Evolutionary conservation across 2,329 filamentous ascomycete genomes (phyloP).

Genomic region (Trichoderma guizhouense): DNA sequence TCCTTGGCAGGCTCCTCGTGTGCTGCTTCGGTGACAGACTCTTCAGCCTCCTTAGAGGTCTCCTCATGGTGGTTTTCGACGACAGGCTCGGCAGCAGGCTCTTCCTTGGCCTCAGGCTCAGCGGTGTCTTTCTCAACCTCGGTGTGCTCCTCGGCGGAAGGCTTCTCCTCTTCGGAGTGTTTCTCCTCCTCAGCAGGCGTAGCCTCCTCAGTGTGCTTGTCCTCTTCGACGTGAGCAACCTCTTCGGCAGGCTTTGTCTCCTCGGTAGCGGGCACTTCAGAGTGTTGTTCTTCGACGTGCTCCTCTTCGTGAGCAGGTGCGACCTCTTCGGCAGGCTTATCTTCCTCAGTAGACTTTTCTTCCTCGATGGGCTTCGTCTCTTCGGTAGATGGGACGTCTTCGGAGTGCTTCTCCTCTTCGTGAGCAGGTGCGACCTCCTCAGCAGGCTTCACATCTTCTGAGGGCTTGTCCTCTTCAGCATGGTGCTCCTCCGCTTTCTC

Average conservation of each 20-base stretch:
- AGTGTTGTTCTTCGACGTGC: not conserved
- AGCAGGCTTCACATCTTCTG: not conserved
- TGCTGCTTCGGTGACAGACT: not conserved
- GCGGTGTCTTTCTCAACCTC: not conserved
- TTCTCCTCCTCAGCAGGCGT: not conserved
- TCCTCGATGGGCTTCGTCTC: not conserved
- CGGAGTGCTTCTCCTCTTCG: constrained; percentile 3
- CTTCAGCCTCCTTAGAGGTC: constrained; percentile 15
- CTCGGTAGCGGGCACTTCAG: not conserved
- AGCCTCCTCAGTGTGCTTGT: not conserved
- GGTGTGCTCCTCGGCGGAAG: not conserved
- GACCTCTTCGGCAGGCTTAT: not conserved
- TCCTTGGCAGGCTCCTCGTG: constrained; percentile 2
- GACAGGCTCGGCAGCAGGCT: constrained; percentile 7
- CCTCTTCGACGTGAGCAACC: not conserved
- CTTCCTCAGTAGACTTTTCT: not conserved
- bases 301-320: not conserved
- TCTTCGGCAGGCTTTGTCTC: not conserved
- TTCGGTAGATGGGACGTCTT: not conserved
- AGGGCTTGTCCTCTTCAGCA: not conserved
- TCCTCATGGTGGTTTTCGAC: not conserved
- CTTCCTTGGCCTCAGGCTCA: constrained; percentile 14
- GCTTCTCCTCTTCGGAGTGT: not conserved
- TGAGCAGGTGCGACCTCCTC: not conserved
- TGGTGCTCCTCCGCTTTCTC: constrained; percentile 2